Evolutionary conservation across 495 filamentous ascomycete genomes (phyloP), one percentile per base, ranked within the genome.

Genomic region (Sabuloglossum arenarium): DNA sequence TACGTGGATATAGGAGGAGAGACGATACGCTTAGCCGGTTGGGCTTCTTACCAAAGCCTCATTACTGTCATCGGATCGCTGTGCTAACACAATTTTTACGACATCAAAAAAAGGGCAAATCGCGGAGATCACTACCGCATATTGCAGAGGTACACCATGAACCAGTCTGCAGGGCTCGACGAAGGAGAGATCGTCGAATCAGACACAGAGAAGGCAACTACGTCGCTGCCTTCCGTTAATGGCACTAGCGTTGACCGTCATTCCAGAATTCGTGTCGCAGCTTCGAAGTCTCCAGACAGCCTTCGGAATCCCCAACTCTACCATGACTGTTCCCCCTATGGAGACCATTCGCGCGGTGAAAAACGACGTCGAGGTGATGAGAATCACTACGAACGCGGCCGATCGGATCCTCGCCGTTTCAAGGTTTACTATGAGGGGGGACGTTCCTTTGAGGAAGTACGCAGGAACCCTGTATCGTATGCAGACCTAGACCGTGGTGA

Each of bases 171-270:
- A 60, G 78, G 74, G 67, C 77, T 76, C 65, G 78, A 80, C 71
- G 85, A 94, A 73, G 88, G 88, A 70, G 88, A 94, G 78, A 88
- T 94, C 69, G 70, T 84, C 71, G 86, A 84, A 76, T 78, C 77
- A 77, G 79, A 81, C 74, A 70, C 70, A 76, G 78, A 73, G 75
- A 74, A 78, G 79, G 76, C 74, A 71, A 73, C 68, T 79, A 78
- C 64, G 67, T 86, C 87, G 77, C 80, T 78, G 75, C 73, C 75
- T 74, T 82, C 81, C 70, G 74, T 81, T 63, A 73, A 77, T 80
- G 81, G 79, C 71, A 78, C 71, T 73, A 81, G 74, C 71, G 78
- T 86, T 79, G 82, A 85, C 80, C 78, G 81, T 77, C 75, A 73
- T 67, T 74, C 79, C 70, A 81, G 75, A 78, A 75, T 58, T 68